These are phyloP conservation scores for Dactylis glomerata DNA, from an alignment of 176 grass and related monocot genomes.

Conservation along the genomic window DNA sequence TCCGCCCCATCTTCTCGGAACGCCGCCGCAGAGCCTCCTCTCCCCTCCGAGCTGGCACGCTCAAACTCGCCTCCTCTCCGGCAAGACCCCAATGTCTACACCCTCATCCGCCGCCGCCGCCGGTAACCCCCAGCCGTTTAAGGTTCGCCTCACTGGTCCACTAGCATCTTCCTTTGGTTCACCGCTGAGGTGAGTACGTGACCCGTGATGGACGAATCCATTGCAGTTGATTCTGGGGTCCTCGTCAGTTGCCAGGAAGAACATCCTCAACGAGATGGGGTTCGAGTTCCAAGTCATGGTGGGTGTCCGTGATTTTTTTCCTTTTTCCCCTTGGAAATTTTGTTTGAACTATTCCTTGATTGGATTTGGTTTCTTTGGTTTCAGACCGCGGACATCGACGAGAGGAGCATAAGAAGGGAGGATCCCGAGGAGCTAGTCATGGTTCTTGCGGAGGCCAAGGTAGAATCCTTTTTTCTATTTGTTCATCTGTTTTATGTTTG, in stretches of 20 bases:
- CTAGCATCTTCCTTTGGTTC: background rate
- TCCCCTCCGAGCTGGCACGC: background rate
- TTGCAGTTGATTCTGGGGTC: constrained; percentile 87
- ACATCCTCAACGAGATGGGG: constrained; percentile 80
- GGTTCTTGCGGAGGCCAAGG: constrained; percentile 94
- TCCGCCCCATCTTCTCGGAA: background rate
- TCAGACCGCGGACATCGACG: constrained; percentile 93
- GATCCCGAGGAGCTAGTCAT: constrained; percentile 81
- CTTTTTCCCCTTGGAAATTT: background rate
- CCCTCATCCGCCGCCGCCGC: background rate
- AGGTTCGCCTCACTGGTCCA: constrained; percentile 16
- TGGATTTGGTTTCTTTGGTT: background rate
- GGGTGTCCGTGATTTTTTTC: background rate
- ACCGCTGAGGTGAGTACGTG: background rate
- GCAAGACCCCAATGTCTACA: background rate
- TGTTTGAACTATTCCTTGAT: background rate
- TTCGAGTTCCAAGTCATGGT: constrained; percentile 86
- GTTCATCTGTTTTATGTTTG: background rate
- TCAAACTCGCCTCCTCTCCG: background rate
- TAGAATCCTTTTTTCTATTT: constrained; percentile 10
- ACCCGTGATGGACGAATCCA: background rate
- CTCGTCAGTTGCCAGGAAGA: constrained; percentile 69
- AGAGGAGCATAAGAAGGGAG: constrained; percentile 84
- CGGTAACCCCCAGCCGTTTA: constrained; percentile 19
- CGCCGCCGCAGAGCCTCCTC: background rate